Base-by-base conservation (phyloP, 176 grass and related monocot genomes). In the Oryza glumipatula region DNA sequence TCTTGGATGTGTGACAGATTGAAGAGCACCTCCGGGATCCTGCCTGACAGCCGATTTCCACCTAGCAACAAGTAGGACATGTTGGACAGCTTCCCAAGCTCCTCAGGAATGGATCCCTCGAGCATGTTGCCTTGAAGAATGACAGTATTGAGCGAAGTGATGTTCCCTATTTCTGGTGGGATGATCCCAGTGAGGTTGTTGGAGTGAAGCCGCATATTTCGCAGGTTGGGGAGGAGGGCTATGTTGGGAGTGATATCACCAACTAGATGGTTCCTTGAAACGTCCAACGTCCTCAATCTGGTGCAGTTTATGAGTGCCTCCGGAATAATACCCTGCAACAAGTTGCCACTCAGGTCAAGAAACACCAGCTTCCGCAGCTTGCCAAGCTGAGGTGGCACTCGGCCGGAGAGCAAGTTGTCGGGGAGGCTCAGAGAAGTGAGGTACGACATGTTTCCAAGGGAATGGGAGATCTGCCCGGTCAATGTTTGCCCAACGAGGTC, bases 141-240 rank as follows among this genome's bases (percentile, higher is more conserved):
- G n/a, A 86, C 15, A 10, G 22, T 1, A 10, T 67, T 13, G n/a
- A 89, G 77, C 0, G 74, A 54, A 12, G 90, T 86, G 22, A 92
- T 17, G 11, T 89, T 89, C 47, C 84, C 76, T 4, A 92, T 28
- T 43, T 49, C 88, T 5, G 30, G 67, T 24, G 90, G 90, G 60
- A 92, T 79, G n/a, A 32, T 61, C 9, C 90, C 90, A 4, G 51
- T n/a, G 7, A 89, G 68, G 15, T 54, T 67, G 45, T 92, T 92
- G 1, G 1, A 13, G 7, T 19, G 13, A 32, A 87, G 36, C 47
- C 38, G 3, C 22, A 90, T 24, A 4, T 0, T 5, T 4, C 46
- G 36, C 13, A 90, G 74, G 32, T 35, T 56, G 22, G 84, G 49
- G 86, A 90, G 89, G 19, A 68, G 52, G 51, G 74, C 74, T 47